Evolutionary conservation across 225 moss, liverwort and hornwort genomes (phyloP).

Genomic region (Pseudisothecium myosuroides): DNA sequence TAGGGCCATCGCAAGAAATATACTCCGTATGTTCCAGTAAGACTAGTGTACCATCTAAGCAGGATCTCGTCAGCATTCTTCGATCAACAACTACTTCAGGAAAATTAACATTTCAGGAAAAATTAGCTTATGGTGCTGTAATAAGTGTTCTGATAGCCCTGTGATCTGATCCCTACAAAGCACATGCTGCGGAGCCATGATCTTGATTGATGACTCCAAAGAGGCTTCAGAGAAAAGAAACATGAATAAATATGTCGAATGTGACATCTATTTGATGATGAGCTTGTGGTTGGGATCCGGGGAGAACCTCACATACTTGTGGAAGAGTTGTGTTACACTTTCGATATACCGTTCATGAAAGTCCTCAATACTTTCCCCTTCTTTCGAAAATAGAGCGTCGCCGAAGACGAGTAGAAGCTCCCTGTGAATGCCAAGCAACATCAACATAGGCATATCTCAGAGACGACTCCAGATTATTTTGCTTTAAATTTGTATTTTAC

Average conservation of each 20-base stretch:
- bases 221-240: neutral
- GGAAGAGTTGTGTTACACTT: slow-evolving; percentile 40
- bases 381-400: slow-evolving; percentile 61
- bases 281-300: slow-evolving; percentile 54
- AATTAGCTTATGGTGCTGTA: neutral
- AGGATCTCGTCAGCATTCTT: neutral
- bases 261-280: slow-evolving; percentile 21
- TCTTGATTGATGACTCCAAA: neutral
- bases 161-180: neutral
- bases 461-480: neutral
- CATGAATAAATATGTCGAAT: neutral
- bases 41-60: neutral
- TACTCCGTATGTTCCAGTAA: neutral
- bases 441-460: neutral
- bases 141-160: neutral
- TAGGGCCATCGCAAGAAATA: neutral
- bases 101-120: neutral
- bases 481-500: neutral
- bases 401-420: slow-evolving; percentile 65
- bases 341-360: slow-evolving; percentile 64
- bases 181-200: neutral
- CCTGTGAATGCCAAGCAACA: slow-evolving; percentile 3
- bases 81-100: neutral
- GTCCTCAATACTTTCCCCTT: slow-evolving; percentile 52
- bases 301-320: slow-evolving; percentile 43